phyloP scores from a whole-genome alignment of 1,284 basidiomycete species.

The Malassezia cuniculi region DNA sequence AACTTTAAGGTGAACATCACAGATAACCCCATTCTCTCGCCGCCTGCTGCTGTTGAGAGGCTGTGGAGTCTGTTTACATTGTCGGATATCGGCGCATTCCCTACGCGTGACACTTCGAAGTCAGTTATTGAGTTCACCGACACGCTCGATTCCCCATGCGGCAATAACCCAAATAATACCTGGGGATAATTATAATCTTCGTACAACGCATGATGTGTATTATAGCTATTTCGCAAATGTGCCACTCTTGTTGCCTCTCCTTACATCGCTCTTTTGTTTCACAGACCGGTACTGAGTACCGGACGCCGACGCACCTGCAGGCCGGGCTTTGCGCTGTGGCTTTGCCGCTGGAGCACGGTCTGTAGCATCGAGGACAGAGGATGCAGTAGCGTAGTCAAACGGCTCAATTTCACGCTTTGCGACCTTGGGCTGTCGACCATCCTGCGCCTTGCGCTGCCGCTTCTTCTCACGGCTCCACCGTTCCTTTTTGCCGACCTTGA shows the following conservation, averaged over 20 bases:
- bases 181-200: no score
- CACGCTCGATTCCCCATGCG: slow-evolving; percentile 3
- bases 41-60: slow-evolving; percentile 13
- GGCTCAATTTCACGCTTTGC: no score
- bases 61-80: slow-evolving; percentile 27
- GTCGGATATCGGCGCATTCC: slow-evolving; percentile 5
- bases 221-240: slow-evolving; percentile 2
- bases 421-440: not conserved
- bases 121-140: slow-evolving; percentile 7
- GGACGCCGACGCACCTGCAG: no score
- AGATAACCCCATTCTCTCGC: slow-evolving; percentile 15
- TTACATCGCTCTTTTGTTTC: slow-evolving; percentile 4
- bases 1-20: slow-evolving; percentile 29
- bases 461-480: slow-evolving; percentile 7
- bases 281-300: no score
- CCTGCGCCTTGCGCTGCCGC: slow-evolving; percentile 2
- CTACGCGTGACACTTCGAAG: slow-evolving; percentile 1
- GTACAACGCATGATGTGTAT: no score
- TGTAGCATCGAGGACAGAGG: slow-evolving; percentile 4
- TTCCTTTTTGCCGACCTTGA: slow-evolving; percentile 8
- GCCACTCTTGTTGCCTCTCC: slow-evolving; percentile 8
- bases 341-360: no score
- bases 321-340: no score
- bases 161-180: not conserved
- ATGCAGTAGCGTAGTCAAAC: slow-evolving; percentile 6